phyloP scores from a whole-genome alignment of 805 yeast genomes.

The Suhomyces emberorum region DNA sequence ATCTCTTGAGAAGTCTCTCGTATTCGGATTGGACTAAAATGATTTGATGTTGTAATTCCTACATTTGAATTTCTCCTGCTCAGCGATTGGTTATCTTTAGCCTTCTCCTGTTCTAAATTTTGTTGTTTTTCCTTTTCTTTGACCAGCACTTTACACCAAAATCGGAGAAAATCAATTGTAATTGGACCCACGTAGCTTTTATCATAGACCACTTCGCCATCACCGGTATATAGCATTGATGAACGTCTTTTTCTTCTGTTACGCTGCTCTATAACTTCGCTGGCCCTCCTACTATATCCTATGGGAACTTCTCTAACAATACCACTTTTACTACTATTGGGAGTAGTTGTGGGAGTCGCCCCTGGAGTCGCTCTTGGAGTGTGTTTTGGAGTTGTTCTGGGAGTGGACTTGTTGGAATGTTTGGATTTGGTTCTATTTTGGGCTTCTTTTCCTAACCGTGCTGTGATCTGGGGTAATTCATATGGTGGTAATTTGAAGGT shows the following conservation, averaged over 20 bases:
- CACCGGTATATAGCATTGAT: slow-evolving; percentile 20
- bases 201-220: slow-evolving; percentile 25
- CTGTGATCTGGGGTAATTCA: slow-evolving; percentile 17
- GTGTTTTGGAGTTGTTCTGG: background rate
- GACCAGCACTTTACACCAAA: slow-evolving; percentile 30
- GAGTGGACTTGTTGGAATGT: background rate
- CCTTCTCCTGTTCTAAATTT: slow-evolving; percentile 1
- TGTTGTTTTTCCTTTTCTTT: slow-evolving; percentile 13
- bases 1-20: no score
- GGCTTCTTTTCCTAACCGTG: slow-evolving; percentile 5
- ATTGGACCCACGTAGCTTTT: slow-evolving; percentile 34
- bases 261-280: slow-evolving; percentile 7
- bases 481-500: slow-evolving; percentile 21
- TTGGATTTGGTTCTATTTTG: slow-evolving; percentile 4
- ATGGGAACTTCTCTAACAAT: no score
- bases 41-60: no score
- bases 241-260: slow-evolving; percentile 21
- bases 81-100: no score
- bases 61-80: no score
- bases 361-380: slow-evolving; percentile 1
- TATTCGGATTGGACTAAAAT: no score
- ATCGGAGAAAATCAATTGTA: slow-evolving; percentile 35
- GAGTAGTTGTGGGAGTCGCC: background rate
- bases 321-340: no score
- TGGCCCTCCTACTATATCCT: slow-evolving; percentile 5